Conservation (phyloP, 2,329 filamentous ascomycete genomes). For the Stachybotrys elegans region DNA sequence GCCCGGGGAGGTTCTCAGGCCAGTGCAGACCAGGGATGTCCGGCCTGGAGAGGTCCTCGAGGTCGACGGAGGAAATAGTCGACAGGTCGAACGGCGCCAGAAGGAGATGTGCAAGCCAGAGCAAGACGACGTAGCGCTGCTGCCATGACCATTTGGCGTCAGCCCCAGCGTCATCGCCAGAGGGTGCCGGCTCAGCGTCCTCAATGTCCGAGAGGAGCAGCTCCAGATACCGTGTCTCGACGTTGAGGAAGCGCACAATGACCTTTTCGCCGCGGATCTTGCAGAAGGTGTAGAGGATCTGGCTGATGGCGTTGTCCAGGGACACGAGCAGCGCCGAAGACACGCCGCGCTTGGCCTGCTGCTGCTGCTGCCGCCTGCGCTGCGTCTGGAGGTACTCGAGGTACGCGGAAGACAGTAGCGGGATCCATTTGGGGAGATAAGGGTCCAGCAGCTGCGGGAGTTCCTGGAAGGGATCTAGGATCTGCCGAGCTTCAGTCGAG, state of each 20-base stretch:
- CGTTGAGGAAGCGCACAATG: slow-evolving; percentile 83
- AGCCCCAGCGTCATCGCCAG: slow-evolving; percentile 9
- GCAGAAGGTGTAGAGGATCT: slow-evolving; percentile 82
- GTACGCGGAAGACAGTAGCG: slow-evolving; percentile 70
- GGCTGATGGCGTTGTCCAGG: slow-evolving; percentile 67
- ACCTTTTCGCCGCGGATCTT: slow-evolving; percentile 94
- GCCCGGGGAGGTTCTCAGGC: slow-evolving; percentile 58
- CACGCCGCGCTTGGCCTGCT: slow-evolving; percentile 27
- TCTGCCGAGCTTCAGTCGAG: slow-evolving; percentile 19
- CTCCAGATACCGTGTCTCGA: slow-evolving; percentile 82
- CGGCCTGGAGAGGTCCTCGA: slow-evolving; percentile 39
- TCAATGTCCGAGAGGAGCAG: slow-evolving; percentile 73
- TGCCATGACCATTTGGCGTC: slow-evolving; percentile 65
- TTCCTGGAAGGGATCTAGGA: slow-evolving; percentile 88
- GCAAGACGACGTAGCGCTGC: slow-evolving; percentile 77
- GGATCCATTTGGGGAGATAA: slow-evolving; percentile 70
- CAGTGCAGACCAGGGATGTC: slow-evolving; percentile 46
- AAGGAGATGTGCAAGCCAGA: slow-evolving; percentile 82
- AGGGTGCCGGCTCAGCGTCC: slow-evolving; percentile 35
- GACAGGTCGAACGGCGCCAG: slow-evolving; percentile 86
- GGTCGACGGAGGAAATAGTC: slow-evolving; percentile 66
- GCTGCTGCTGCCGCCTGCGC: slow-evolving; percentile 32
- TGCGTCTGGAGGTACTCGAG: slow-evolving; percentile 56
- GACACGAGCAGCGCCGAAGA: slow-evolving; percentile 41
- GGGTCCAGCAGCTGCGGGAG: slow-evolving; percentile 89